phyloP scores from a whole-genome alignment of 257 asterid genomes.

The Plantago elongata region DNA sequence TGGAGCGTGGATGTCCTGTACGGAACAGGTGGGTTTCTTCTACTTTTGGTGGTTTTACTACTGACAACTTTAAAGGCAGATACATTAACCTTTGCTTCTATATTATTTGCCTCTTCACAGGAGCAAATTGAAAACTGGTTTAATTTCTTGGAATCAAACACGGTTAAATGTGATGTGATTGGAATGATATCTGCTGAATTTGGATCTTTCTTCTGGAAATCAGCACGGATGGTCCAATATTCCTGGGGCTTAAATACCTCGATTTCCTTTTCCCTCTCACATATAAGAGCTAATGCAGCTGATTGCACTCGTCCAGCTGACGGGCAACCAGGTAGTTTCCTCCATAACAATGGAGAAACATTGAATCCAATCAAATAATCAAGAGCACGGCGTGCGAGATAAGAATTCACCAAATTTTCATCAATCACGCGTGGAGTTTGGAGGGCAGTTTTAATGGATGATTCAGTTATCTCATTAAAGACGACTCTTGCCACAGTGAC shows the following conservation, averaged over 20 bases:
- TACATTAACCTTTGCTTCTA: conserved; percentile 46
- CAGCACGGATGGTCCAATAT: conserved; percentile 69
- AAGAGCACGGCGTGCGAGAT: conserved; percentile 94
- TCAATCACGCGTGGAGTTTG: conserved; percentile 79
- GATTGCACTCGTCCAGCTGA: conserved; percentile 99
- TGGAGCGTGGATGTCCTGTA: conserved; percentile 87
- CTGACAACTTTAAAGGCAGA: conserved; percentile 49
- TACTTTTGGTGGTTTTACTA: conserved; percentile 49
- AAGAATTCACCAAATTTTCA: conserved; percentile 74
- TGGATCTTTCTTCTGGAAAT: conserved; percentile 33
- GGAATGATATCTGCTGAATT: conserved; percentile 24
- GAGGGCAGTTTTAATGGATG: conserved; percentile 81
- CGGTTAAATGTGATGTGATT: conserved; percentile 57
- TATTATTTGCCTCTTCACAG: conserved; percentile 47
- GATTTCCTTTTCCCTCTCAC: conserved; percentile 87
- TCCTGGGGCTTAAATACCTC: conserved; percentile 69
- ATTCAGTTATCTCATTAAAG: conserved; percentile 83
- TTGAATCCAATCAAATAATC: conserved; percentile 94
- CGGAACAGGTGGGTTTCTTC: conserved; percentile 71
- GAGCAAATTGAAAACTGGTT: conserved; percentile 58
- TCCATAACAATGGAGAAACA: conserved; percentile 92
- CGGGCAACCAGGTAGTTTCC: conserved; percentile 92
- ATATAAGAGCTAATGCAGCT: conserved; percentile 82
- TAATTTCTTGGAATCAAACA: conserved; percentile 48
- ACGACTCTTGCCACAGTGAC: conserved; percentile 75